A percentile compares a stretch with the other conserved stretches of the same genome.
phyloP scores from a whole-genome alignment of 345 rosid genomes.

The Atalantia buxifolia region DNA sequence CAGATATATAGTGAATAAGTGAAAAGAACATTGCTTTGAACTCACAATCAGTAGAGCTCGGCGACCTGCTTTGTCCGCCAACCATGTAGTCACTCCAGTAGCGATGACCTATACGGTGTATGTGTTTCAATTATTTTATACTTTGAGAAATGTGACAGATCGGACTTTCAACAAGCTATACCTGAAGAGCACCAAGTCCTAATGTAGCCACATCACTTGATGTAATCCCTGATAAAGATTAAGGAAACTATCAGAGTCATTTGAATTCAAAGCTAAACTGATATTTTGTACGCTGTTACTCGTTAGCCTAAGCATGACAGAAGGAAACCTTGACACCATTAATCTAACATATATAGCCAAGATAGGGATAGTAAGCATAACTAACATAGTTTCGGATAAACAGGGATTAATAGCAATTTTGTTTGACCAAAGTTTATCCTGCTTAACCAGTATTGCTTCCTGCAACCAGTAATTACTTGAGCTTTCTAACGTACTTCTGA shows the following conservation, averaged over 20 bases:
- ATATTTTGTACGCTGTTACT: neutral
- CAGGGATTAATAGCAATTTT: neutral
- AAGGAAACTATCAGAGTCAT: constrained; percentile 12
- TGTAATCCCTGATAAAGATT: constrained; percentile 58
- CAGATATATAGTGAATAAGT: neutral
- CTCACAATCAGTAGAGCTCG: constrained; percentile 85
- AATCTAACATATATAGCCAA: neutral
- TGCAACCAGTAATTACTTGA: neutral
- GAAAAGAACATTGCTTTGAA: constrained; percentile 16
- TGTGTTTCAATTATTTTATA: neutral
- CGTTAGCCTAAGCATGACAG: neutral
- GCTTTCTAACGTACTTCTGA: neutral
- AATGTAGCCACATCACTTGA: constrained; percentile 78
- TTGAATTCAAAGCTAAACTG: neutral
- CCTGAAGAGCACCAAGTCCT: constrained; percentile 92
- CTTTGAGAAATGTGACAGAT: neutral
- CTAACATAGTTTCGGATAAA: neutral
- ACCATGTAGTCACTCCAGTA: constrained; percentile 84
- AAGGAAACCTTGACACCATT: neutral
- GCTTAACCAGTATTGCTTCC: neutral
- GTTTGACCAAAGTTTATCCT: neutral
- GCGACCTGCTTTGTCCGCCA: constrained; percentile 84
- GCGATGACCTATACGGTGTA: constrained; percentile 56
- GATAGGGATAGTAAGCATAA: neutral
- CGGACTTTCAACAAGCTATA: constrained; percentile 21